Evolutionary conservation across 306 rosid species (phyloP).

Genomic region (Echinosophora koreensis): DNA sequence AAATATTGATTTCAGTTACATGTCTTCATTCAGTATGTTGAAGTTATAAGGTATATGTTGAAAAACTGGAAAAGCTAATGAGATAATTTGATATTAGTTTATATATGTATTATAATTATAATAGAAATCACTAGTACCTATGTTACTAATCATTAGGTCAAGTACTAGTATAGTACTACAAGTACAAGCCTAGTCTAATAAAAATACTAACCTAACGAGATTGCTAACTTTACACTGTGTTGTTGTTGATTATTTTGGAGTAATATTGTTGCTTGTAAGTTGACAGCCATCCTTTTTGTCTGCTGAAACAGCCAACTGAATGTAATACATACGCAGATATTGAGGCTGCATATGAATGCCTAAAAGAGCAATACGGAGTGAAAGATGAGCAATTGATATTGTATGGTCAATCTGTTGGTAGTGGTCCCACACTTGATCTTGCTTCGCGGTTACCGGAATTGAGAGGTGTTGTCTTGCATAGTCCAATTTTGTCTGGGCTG

Average conservation of each 20-base stretch:
- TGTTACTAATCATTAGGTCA: not conserved
- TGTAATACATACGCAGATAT: conserved; percentile 93
- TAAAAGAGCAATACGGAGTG: conserved; percentile 82
- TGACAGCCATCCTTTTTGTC: conserved; percentile 50
- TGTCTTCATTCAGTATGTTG: not conserved
- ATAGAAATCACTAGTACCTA: not conserved
- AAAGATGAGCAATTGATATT: conserved; percentile 86
- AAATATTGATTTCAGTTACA: not conserved
- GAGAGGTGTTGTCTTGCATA: conserved; percentile 89
- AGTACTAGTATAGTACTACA: not conserved
- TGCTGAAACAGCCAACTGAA: conserved; percentile 89
- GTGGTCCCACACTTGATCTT: conserved; percentile 94
- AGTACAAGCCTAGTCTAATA: not conserved
- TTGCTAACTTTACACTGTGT: not conserved
- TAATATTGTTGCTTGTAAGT: conserved; percentile 33
- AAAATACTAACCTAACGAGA: not conserved
- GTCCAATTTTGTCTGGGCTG: conserved; percentile 91
- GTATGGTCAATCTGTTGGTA: conserved; percentile 96
- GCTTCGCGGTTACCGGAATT: conserved; percentile 78
- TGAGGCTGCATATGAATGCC: conserved; percentile 90
- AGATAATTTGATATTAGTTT: conserved; percentile 13
- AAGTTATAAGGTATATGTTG: not conserved
- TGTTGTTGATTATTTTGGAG: conserved; percentile 28
- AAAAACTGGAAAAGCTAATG: not conserved
- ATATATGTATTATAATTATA: not conserved